Evolutionary conservation across 2,329 filamentous ascomycete species (phyloP), one percentile per base, ranked within the genome.

Genomic region (Exophiala dermatitidis): DNA sequence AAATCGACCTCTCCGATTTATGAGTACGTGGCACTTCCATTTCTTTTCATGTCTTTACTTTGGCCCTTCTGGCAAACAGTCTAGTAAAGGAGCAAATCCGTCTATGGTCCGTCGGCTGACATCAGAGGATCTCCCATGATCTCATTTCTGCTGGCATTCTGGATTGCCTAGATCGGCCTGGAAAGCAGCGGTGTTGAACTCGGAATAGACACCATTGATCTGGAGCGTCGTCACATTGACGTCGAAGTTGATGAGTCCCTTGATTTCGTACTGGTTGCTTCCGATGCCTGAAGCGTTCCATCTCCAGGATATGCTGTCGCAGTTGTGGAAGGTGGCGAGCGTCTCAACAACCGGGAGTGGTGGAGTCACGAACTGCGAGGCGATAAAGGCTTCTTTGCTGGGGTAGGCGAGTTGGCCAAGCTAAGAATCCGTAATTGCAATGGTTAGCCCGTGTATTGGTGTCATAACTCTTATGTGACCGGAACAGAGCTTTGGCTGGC

Each of bases 161-260:
- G 34, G 41, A 37, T 50, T 50, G 12, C 52, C 52, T 1, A 50
- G 32, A 33, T 58, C 48, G 32, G 30, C 19, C 29, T 33, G 9
- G 50, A 57, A 61, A 3, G 54, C 57, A 7, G 47, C 54, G n/a
- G 48, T 54, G 50, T 61, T 61, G 54, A 61, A 61, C 45, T 61
- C 59, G 9, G 56, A 59, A 47, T 57, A 61, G 33, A 61, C 59
- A 9, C 53, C 48, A 36, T 61, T 40, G 44, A 61, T 59, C 52
- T 59, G 49, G 4, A 46, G 37, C 4, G 38, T 46, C 29, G 19
- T 36, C 4, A 42, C 41, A 10, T 56, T 50, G 31, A 61, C 57
- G 30, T 51, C 52, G 28, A 61, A 47, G 1, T 37, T 53, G 49
- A 56, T 58, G 19, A 61, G 30, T 30, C 57, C 59, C n/a, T 52